These are phyloP conservation scores for Blastobotrys serpentis DNA, from an alignment of 1,139 yeast species.

Conservation along the genomic window DNA sequence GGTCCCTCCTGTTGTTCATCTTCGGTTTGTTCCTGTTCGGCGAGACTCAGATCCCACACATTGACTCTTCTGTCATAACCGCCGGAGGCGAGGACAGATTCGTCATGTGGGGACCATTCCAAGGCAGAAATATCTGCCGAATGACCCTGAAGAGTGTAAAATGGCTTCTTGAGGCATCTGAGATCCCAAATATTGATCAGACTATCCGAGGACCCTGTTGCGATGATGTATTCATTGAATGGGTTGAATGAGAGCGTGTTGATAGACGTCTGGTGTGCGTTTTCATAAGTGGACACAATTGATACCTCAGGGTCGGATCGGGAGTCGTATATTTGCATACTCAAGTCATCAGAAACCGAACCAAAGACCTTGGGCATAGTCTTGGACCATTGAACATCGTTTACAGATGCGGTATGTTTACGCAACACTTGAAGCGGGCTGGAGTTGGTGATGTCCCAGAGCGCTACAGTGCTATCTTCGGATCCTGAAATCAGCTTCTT, in stretches of 20 bases:
- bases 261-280: slow-evolving; percentile 47
- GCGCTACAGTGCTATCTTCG: slow-evolving; percentile 64
- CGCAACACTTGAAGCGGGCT: slow-evolving; percentile 27
- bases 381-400: slow-evolving; percentile 48
- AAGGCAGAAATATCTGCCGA: slow-evolving; percentile 62
- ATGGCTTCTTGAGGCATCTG: slow-evolving; percentile 42
- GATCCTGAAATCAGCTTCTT: slow-evolving; percentile 59
- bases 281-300: slow-evolving; percentile 31
- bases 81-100: slow-evolving; percentile 65
- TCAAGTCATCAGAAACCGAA: slow-evolving; percentile 71
- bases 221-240: slow-evolving; percentile 52
- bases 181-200: slow-evolving; percentile 66
- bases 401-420: slow-evolving; percentile 38
- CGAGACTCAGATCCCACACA: slow-evolving; percentile 61
- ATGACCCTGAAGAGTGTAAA: slow-evolving; percentile 50
- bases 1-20: slow-evolving; percentile 45
- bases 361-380: slow-evolving; percentile 56
- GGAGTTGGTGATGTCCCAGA: slow-evolving; percentile 55
- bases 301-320: slow-evolving; percentile 39
- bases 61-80: slow-evolving; percentile 74
- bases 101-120: slow-evolving; percentile 73
- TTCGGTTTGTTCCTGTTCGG: slow-evolving; percentile 44
- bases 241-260: slow-evolving; percentile 69
- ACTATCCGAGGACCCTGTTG: slow-evolving; percentile 70
- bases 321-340: slow-evolving; percentile 67